Evolutionary conservation across 208 protist species (phyloP).

Genomic region (Angomonas deanei): DNA sequence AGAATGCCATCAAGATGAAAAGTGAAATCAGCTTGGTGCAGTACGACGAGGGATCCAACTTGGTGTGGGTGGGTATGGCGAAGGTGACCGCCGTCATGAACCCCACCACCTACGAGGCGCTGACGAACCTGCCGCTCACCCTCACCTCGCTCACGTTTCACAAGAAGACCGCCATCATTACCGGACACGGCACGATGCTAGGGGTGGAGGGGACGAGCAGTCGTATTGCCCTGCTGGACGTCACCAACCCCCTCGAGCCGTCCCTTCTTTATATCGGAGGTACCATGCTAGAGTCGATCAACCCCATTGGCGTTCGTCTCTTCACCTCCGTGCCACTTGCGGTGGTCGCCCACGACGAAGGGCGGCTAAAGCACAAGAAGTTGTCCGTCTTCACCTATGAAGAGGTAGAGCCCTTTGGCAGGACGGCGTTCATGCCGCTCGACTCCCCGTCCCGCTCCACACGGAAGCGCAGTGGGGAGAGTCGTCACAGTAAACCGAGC

Average conservation of each 20-base stretch:
- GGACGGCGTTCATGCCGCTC: background rate
- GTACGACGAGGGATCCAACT: slow-evolving; percentile 49
- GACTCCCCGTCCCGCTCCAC: background rate
- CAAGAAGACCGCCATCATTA: slow-evolving; percentile 61
- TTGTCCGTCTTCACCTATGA: slow-evolving; percentile 78
- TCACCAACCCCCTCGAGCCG: slow-evolving; percentile 43
- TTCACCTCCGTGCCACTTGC: slow-evolving; percentile 54
- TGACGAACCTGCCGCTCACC: slow-evolving; percentile 28
- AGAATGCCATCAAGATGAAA: slow-evolving; percentile 68
- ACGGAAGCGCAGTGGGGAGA: background rate
- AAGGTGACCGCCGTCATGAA: slow-evolving; percentile 58
- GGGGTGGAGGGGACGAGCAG: slow-evolving; percentile 22
- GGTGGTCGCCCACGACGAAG: slow-evolving; percentile 46
- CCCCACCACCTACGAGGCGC: slow-evolving; percentile 42
- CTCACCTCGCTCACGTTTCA: slow-evolving; percentile 66
- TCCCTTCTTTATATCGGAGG: slow-evolving; percentile 50
- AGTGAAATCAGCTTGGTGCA: slow-evolving; percentile 57
- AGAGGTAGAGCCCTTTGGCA: slow-evolving; percentile 5
- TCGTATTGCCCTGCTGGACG: slow-evolving; percentile 63
- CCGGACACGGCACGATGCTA: slow-evolving; percentile 49
- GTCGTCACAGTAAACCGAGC: background rate
- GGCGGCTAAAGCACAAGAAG: slow-evolving; percentile 26
- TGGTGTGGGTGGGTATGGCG: slow-evolving; percentile 63
- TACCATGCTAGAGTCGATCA: slow-evolving; percentile 28
- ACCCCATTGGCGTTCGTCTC: slow-evolving; percentile 54